A percentile compares a stretch with the other conserved stretches of the same genome.
Conservation (phyloP, 805 yeast species). For the Candida montana region DNA sequence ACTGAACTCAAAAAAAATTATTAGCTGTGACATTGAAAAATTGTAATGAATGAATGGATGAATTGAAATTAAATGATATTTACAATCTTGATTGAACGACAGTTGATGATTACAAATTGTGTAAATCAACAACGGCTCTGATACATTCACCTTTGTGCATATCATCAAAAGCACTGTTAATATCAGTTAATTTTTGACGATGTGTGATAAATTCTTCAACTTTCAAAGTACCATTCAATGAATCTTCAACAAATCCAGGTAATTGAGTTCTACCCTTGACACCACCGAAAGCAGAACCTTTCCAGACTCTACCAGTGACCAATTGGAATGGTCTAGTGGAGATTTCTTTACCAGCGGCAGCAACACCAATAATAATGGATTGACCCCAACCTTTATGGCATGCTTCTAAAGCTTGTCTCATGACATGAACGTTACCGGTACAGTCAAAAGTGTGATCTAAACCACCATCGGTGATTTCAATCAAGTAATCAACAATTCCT, state of each 20-base stretch:
- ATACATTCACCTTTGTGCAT: constrained; percentile 92
- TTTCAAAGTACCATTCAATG: constrained; percentile 72
- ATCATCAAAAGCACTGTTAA: constrained; percentile 88
- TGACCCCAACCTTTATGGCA: constrained; percentile 99
- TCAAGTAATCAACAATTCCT: constrained; percentile 69
- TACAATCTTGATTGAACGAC: not conserved
- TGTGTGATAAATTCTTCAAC: constrained; percentile 96
- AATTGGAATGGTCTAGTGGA: constrained; percentile 97
- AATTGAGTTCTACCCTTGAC: constrained; percentile 95
- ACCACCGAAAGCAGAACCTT: constrained; percentile 99
- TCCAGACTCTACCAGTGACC: constrained; percentile 98
- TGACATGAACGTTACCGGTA: constrained; percentile 92
- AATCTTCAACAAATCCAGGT: constrained; percentile 85
- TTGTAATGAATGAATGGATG: not conserved
- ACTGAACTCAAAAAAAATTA: too few relatives aligned
- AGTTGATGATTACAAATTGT: constrained; percentile 15
- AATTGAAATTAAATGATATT: not conserved
- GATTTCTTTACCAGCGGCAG: constrained; percentile 96
- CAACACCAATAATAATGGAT: constrained; percentile 94
- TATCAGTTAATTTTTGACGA: constrained; percentile 68
- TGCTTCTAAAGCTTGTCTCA: constrained; percentile 95
- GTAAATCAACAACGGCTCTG: constrained; percentile 74
- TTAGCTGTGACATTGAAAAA: too few relatives aligned
- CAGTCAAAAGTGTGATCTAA: constrained; percentile 95
- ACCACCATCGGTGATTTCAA: constrained; percentile 95